phyloP scores from a whole-genome alignment of 257 asterid species.

The Rauvolfia tetraphylla region DNA sequence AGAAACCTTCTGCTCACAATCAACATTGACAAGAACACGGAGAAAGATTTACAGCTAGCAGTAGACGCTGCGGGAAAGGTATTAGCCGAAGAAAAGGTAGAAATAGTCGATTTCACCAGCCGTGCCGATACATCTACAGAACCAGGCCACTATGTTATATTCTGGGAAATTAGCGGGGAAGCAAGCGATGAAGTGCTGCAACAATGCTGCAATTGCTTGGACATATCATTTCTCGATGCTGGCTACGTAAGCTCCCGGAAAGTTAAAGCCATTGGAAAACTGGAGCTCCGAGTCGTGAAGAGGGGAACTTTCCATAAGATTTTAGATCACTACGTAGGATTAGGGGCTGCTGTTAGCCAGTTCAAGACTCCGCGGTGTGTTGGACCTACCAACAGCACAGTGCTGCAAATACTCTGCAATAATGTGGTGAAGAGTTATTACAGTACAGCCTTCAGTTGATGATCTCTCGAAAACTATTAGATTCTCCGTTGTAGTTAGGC shows the following conservation, averaged over 20 bases:
- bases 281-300: conserved; percentile 70
- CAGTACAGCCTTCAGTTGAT: conserved; percentile 55
- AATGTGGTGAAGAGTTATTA: conserved; percentile 61
- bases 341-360: conserved; percentile 97
- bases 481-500: background rate
- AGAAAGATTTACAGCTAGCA: conserved; percentile 78
- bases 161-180: conserved; percentile 80
- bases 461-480: background rate
- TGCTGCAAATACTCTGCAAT: conserved; percentile 55
- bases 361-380: conserved; percentile 94
- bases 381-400: conserved; percentile 46
- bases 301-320: conserved; percentile 84
- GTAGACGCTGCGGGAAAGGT: conserved; percentile 69
- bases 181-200: conserved; percentile 45
- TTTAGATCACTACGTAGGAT: conserved; percentile 76
- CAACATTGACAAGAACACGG: conserved; percentile 93
- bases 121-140: conserved; percentile 46
- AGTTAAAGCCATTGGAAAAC: conserved; percentile 50
- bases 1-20: conserved; percentile 75
- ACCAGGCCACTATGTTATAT: conserved; percentile 75
- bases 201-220: conserved; percentile 88
- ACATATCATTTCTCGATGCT: conserved; percentile 65
- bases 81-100: conserved; percentile 56
- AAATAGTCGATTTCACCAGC: conserved; percentile 89
- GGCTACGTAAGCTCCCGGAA: conserved; percentile 80